Conservation (phyloP, 2,329 filamentous ascomycete genomes). For the Fusarium beomiforme region DNA sequence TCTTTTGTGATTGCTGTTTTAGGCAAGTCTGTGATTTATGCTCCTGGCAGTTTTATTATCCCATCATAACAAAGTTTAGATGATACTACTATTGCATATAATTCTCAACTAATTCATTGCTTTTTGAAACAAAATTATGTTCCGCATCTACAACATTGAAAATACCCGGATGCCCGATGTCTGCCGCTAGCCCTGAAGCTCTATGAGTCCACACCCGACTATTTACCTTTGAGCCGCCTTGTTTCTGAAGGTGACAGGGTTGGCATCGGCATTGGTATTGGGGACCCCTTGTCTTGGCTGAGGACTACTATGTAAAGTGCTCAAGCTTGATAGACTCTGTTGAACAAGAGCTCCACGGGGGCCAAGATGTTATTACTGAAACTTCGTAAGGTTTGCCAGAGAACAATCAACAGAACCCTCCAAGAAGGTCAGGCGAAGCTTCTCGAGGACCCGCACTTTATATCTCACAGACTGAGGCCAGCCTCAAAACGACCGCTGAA, state of each 20-base stretch:
- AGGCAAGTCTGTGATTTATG: slow-evolving; percentile 17
- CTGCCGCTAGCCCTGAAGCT: slow-evolving; percentile 2
- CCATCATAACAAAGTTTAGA: background rate
- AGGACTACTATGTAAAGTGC: background rate
- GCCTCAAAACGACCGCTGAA: background rate
- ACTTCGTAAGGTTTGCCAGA: background rate
- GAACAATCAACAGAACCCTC: background rate
- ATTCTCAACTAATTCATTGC: background rate
- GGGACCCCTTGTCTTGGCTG: slow-evolving; percentile 28
- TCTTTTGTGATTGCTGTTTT: slow-evolving; percentile 15
- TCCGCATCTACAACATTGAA: background rate
- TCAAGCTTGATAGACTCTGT: slow-evolving; percentile 37
- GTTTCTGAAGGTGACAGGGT: slow-evolving; percentile 27
- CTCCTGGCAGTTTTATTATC: background rate
- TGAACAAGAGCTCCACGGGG: slow-evolving; percentile 19
- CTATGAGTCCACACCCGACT: background rate
- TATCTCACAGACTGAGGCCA: background rate
- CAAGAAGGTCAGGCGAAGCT: background rate
- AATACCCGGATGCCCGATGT: background rate
- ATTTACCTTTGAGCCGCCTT: slow-evolving; percentile 4
- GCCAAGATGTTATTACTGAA: slow-evolving; percentile 2
- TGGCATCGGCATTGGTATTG: slow-evolving; percentile 21
- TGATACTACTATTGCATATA: background rate
- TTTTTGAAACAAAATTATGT: background rate
- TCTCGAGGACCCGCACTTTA: background rate